These are phyloP conservation scores for Colletotrichum sp. DNA, from an alignment of 2,329 filamentous ascomycete genomes.

Conservation along the genomic window DNA sequence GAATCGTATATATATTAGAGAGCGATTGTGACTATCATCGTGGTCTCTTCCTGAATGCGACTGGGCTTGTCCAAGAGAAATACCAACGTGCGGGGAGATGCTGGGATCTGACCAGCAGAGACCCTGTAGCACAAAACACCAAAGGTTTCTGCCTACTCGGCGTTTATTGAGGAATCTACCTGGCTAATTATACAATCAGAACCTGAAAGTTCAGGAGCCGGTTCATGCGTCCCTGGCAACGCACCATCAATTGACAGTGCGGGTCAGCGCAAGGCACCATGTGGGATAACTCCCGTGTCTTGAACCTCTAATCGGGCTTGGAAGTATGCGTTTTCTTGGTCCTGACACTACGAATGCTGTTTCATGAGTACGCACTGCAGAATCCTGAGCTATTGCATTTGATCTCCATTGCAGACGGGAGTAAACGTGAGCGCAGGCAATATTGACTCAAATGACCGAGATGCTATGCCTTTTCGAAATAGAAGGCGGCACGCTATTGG, in stretches of 20 bases:
- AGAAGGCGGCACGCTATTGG: not conserved
- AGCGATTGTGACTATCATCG: not conserved
- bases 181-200: not conserved
- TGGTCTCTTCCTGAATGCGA: not conserved
- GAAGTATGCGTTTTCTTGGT: not conserved
- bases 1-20: not conserved
- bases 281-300: not conserved
- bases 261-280: not conserved
- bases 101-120: not conserved
- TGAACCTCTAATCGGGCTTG: not conserved
- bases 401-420: not conserved
- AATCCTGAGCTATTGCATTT: not conserved
- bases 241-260: not conserved
- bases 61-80: not conserved
- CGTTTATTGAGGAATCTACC: not conserved
- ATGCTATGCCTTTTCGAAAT: not conserved
- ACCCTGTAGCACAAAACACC: not conserved
- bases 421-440: not conserved
- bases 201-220: not conserved
- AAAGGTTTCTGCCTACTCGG: not conserved
- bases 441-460: not conserved
- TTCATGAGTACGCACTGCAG: not conserved
- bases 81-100: not conserved
- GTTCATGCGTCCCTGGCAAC: not conserved
- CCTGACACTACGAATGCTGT: not conserved